These are phyloP conservation scores for Taiwanofungus camphoratus DNA, from an alignment of 1,284 basidiomycete genomes.

Conservation along the genomic window DNA sequence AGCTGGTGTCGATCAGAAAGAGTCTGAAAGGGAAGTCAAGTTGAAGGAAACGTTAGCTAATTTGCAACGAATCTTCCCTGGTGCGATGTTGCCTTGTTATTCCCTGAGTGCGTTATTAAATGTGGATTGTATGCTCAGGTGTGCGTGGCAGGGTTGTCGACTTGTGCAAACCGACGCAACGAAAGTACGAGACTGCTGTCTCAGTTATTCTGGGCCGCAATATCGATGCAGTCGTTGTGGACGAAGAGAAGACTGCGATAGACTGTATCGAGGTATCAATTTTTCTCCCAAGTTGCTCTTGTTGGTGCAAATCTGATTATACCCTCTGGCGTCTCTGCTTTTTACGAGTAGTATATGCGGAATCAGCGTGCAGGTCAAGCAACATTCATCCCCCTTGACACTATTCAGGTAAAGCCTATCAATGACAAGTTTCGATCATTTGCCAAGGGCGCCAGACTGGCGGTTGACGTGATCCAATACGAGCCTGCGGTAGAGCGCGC, in stretches of 20 bases:
- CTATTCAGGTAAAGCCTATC: conserved; percentile 88
- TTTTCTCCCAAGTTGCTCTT: no score
- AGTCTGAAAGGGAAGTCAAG: conserved; percentile 80
- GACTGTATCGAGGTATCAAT: conserved; percentile 85
- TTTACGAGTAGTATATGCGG: conserved; percentile 73
- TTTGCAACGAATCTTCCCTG: conserved; percentile 85
- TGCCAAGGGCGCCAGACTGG: conserved; percentile 86
- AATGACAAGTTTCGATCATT: conserved; percentile 94
- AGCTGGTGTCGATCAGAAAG: conserved; percentile 81
- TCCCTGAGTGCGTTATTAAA: neutral
- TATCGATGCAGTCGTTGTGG: conserved; percentile 93
- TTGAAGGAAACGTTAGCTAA: conserved; percentile 83
- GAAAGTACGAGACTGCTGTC: conserved; percentile 93
- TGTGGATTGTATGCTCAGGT: conserved; percentile 35
- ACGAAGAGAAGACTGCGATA: conserved; percentile 94
- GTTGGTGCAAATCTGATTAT: conserved; percentile 15
- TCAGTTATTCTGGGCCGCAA: conserved; percentile 93
- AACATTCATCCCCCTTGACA: conserved; percentile 96
- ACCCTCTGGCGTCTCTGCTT: neutral
- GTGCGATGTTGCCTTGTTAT: conserved; percentile 29
- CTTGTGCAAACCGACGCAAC: conserved; percentile 87
- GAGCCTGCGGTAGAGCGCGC: conserved; percentile 86
- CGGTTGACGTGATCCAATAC: conserved; percentile 91
- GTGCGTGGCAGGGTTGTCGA: conserved; percentile 90
- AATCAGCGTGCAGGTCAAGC: conserved; percentile 93